Evolutionary conservation across 1,139 yeast genomes (phyloP).

Genomic region (Blastobotrys ciferrii): DNA sequence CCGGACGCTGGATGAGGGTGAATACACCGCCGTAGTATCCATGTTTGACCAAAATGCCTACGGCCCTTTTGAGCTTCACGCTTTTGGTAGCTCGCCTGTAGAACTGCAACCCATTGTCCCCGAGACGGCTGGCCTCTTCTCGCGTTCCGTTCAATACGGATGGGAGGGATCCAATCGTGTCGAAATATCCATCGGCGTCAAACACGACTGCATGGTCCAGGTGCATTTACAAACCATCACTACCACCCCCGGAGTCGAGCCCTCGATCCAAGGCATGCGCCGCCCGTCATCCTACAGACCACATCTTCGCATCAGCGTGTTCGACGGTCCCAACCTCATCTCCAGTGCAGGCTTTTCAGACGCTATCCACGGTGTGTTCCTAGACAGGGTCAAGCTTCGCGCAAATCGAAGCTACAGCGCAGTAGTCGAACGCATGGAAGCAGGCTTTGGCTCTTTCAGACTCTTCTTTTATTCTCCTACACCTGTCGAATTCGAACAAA

Average conservation of each 20-base stretch:
- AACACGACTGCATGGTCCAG: constrained; percentile 6
- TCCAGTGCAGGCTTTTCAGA: constrained; percentile 46
- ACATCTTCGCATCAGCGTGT: constrained; percentile 33
- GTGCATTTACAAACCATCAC: constrained; percentile 9
- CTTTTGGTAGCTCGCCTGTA: constrained; percentile 21
- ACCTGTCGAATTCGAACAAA: constrained; percentile 17
- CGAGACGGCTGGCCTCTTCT: constrained; percentile 28
- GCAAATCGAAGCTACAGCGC: constrained; percentile 20
- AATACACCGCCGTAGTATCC: constrained; percentile 38
- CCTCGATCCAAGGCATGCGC: background rate
- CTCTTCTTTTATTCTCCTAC: constrained; percentile 23
- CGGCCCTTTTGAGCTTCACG: constrained; percentile 24
- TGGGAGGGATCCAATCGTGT: constrained; percentile 24
- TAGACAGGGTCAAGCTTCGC: constrained; percentile 34
- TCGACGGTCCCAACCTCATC: constrained; percentile 27
- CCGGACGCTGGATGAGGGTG: constrained; percentile 42
- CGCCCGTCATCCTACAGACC: constrained; percentile 25
- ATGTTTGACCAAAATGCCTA: constrained; percentile 35
- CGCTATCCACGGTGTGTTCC: constrained; percentile 45
- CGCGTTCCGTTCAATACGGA: constrained; percentile 19
- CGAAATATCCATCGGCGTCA: constrained; percentile 21
- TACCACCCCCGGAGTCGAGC: background rate
- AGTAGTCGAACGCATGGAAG: constrained; percentile 33
- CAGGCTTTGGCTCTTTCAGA: constrained; percentile 29
- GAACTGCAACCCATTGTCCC: constrained; percentile 21